Percentiles rank a stretch among this genome's conserved stretches.
Evolutionary conservation across 108 stramenopile genomes (phyloP).

Genomic region (Fistulifera pelliculosa): DNA sequence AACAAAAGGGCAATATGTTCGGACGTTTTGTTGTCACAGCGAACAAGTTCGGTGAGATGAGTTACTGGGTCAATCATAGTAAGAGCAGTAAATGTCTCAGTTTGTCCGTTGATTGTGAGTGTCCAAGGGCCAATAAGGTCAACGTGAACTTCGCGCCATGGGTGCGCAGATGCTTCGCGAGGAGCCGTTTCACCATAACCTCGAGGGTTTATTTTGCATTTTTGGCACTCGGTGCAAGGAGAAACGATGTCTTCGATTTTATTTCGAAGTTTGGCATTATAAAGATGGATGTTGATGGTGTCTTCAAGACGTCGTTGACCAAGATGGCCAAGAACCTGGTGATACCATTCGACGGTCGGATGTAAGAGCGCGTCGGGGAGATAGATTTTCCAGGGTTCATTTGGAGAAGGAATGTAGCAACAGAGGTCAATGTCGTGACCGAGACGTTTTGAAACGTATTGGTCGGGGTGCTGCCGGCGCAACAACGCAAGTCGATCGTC

Average conservation of each 20-base stretch:
- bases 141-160: conserved; percentile 23
- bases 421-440: not conserved
- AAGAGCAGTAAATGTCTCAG: conserved; percentile 5
- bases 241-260: not conserved
- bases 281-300: conserved; percentile 7
- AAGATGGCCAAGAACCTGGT: conserved; percentile 19
- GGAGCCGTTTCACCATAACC: not conserved
- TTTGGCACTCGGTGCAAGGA: conserved; percentile 15
- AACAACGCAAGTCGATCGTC: too few species aligned
- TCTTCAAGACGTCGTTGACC: conserved; percentile 10
- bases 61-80: conserved; percentile 25
- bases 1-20: conserved; percentile 20
- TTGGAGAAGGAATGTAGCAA: conserved; percentile 4
- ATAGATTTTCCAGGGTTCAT: conserved; percentile 21
- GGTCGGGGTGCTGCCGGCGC: too few species aligned
- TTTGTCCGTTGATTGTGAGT: conserved; percentile 4
- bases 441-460: too few species aligned
- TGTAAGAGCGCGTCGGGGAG: conserved; percentile 13
- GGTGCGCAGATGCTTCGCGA: not conserved
- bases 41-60: conserved; percentile 32
- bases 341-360: conserved; percentile 19
- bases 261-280: conserved; percentile 1
- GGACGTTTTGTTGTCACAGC: conserved; percentile 15
- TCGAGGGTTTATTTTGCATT: conserved; percentile 5
- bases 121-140: conserved; percentile 41